Evolutionary conservation across 345 rosid genomes (phyloP).

Genomic region (Carallia brachiata): DNA sequence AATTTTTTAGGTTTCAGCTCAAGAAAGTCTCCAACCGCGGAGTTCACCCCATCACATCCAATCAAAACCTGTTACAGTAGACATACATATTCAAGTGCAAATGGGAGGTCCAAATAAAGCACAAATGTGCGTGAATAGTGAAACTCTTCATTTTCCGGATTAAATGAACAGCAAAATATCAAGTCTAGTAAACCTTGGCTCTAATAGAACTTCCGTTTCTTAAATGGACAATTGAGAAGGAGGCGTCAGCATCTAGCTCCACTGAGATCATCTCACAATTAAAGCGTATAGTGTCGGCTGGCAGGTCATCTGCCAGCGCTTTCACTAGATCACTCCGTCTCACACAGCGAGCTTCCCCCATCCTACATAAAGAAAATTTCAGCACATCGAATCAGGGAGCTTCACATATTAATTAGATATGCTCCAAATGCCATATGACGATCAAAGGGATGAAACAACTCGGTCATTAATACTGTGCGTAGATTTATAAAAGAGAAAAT

Average conservation of each 20-base stretch:
- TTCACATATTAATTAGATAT: background rate
- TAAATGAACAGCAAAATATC: no score
- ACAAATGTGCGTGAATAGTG: no score
- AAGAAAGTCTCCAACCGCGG: slow-evolving; percentile 38
- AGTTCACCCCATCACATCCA: slow-evolving; percentile 61
- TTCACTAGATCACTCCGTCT: slow-evolving; percentile 45
- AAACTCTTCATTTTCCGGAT: no score
- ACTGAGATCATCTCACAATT: slow-evolving; percentile 32
- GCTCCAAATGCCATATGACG: slow-evolving; percentile 8
- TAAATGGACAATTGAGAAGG: slow-evolving; percentile 30
- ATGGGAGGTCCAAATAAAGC: no score
- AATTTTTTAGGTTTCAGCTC: slow-evolving; percentile 26
- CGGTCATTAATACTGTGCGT: no score
- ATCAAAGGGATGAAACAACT: no score
- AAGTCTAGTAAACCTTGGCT: slow-evolving; percentile 34
- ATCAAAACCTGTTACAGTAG: slow-evolving; percentile 37
- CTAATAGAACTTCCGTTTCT: slow-evolving; percentile 30
- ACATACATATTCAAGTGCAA: no score
- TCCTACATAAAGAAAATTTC: slow-evolving; percentile 14
- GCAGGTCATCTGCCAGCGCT: slow-evolving; percentile 41
- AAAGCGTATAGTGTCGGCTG: slow-evolving; percentile 34
- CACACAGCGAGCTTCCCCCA: slow-evolving; percentile 51
- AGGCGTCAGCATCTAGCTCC: slow-evolving; percentile 26
- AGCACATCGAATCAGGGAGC: no score
- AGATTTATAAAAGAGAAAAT: no score